Evolutionary conservation across 148 eudicot species (phyloP).

Genomic region (Rhododendron kiyosumense): DNA sequence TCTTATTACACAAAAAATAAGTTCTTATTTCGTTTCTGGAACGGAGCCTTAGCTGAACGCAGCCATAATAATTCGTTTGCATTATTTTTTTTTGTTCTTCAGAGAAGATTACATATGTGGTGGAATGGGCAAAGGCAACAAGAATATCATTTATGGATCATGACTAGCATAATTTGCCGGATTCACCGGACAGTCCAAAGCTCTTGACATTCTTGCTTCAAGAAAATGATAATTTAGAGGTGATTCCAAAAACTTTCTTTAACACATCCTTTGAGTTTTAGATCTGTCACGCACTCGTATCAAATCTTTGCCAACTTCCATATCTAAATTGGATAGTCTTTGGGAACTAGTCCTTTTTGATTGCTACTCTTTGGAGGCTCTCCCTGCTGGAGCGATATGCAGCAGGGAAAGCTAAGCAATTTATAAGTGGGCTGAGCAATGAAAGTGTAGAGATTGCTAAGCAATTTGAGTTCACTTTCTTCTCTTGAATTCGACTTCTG

Average conservation of each 20-base stretch:
- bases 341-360: no score
- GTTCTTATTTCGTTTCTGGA: no score
- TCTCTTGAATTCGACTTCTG: not conserved
- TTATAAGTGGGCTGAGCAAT: not conserved
- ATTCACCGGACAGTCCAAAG: not conserved
- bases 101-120: not conserved
- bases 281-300: not conserved
- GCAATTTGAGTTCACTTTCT: not conserved
- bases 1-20: no score
- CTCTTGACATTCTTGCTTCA: not conserved
- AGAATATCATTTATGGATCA: not conserved
- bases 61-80: no score
- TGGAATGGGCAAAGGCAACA: not conserved
- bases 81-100: not conserved
- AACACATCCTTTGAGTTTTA: not conserved
- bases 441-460: not conserved
- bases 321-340: not conserved
- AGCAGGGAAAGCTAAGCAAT: no score
- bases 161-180: not conserved
- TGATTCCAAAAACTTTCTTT: not conserved
- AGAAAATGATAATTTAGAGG: not conserved
- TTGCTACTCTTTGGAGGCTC: not conserved
- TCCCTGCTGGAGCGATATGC: not conserved
- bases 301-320: not conserved
- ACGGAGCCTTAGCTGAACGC: no score